Evolutionary conservation across 371 early-diverging fungal genomes (phyloP).

Genomic region (Syncephalastrum sp.): DNA sequence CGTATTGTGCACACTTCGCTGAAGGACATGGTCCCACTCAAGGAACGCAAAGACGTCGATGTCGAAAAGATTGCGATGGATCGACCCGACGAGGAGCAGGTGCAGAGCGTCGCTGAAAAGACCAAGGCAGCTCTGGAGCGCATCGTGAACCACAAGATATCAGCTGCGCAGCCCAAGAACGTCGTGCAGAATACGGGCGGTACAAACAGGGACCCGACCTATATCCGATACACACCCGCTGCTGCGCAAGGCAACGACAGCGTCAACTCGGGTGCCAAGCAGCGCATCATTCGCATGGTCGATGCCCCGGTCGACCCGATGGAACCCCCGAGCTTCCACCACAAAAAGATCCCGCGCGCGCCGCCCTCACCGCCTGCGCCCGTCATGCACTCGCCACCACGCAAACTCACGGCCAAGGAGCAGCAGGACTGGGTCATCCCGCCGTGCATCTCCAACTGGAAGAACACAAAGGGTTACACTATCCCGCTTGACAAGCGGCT

Average conservation of each 20-base stretch:
- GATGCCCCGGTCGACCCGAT: constrained; percentile 96
- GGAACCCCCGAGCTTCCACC: constrained; percentile 91
- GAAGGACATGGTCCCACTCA: constrained; percentile 79
- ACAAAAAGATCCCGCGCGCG: constrained; percentile 87
- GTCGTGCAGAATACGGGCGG: constrained; percentile 44
- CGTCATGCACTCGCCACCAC: constrained; percentile 96
- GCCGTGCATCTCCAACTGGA: constrained; percentile 98
- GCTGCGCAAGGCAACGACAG: constrained; percentile 55
- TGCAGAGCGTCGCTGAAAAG: constrained; percentile 82
- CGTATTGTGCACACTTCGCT: constrained; percentile 81
- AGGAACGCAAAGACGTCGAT: constrained; percentile 73
- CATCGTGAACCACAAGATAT: constrained; percentile 78
- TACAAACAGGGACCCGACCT: constrained; percentile 72
- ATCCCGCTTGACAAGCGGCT: constrained; percentile 97
- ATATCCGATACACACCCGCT: constrained; percentile 90
- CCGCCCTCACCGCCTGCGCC: constrained; percentile 95
- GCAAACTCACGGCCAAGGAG: constrained; percentile 92
- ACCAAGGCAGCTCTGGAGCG: constrained; percentile 88
- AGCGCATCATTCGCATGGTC: constrained; percentile 90
- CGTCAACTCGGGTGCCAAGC: constrained; percentile 67
- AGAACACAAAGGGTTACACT: constrained; percentile 97
- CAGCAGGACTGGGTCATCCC: constrained; percentile 96
- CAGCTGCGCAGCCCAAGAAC: constrained; percentile 69
- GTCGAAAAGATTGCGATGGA: constrained; percentile 67
- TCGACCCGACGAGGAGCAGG: constrained; percentile 78